Conservation (phyloP, 768 basidiomycete species). For the Kwoniella sp. region DNA sequence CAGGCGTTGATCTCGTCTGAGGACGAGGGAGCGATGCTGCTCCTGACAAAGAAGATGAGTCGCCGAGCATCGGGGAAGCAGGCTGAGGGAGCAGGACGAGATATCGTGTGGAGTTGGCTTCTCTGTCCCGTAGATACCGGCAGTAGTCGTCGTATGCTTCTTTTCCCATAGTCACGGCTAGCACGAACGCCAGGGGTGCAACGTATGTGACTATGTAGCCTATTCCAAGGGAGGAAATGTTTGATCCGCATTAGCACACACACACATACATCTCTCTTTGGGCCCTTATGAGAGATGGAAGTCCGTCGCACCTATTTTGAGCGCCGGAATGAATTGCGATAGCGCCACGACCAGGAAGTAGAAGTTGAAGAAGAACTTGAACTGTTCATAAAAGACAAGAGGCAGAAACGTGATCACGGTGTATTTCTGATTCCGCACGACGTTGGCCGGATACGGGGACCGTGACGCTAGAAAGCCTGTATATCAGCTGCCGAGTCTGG, state of each 20-base stretch:
- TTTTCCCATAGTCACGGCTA: conserved; percentile 94
- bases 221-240: too few species aligned
- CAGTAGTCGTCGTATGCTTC: conserved; percentile 99
- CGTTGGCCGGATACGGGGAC: conserved; percentile 69
- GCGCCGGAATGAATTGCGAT: conserved; percentile 90
- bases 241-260: too few species aligned
- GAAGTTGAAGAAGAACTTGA: conserved; percentile 99
- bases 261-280: too few species aligned
- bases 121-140: conserved; percentile 83
- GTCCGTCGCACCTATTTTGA: conserved; percentile 75
- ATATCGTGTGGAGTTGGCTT: conserved; percentile 93
- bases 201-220: conserved; percentile 95
- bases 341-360: conserved; percentile 97
- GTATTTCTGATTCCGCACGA: conserved; percentile 97
- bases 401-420: conserved; percentile 95
- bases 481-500: neutral
- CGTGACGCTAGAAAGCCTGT: conserved; percentile 10
- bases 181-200: conserved; percentile 92
- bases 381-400: conserved; percentile 96
- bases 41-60: conserved; percentile 20
- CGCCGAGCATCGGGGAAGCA: conserved; percentile 44
- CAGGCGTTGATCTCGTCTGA: conserved; percentile 73
- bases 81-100: conserved; percentile 68
- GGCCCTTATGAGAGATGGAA: conserved; percentile 43
- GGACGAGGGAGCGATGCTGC: conserved; percentile 29